These are phyloP conservation scores for Calocybe indica DNA, from an alignment of 768 basidiomycete species.

Conservation along the genomic window DNA sequence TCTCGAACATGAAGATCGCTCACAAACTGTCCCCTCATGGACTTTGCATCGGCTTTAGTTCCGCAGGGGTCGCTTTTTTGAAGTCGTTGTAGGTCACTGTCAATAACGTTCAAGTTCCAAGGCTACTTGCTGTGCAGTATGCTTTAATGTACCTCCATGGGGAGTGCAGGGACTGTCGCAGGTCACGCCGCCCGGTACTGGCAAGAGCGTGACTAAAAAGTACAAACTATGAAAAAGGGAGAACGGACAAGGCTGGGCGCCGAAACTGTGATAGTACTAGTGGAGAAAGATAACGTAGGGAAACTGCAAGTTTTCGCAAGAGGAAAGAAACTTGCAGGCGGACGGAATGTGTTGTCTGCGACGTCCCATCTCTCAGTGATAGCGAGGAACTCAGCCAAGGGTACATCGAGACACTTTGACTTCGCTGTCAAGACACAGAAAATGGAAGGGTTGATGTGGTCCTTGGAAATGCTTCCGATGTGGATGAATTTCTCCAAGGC, in stretches of 20 bases:
- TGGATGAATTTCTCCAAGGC: constrained; percentile 57
- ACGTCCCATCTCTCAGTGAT: constrained; percentile 65
- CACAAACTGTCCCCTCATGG: constrained; percentile 48
- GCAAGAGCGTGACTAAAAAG: not conserved
- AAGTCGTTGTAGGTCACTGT: constrained; percentile 58
- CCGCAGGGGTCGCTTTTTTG: constrained; percentile 47
- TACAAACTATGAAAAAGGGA: not conserved
- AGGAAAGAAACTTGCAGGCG: constrained; percentile 34
- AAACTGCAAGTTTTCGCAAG: not conserved
- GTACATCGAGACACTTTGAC: constrained; percentile 50
- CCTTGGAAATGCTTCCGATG: constrained; percentile 61
- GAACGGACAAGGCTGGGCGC: constrained; percentile 47
- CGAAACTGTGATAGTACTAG: constrained; percentile 60
- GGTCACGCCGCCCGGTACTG: constrained; percentile 38
- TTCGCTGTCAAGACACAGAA: constrained; percentile 65
- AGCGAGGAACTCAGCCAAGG: constrained; percentile 59
- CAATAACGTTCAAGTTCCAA: not conserved
- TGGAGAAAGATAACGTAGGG: not conserved
- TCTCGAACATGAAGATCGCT: constrained; percentile 47
- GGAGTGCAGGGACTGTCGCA: constrained; percentile 61
- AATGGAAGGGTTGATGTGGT: constrained; percentile 66
- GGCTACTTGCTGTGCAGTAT: not conserved
- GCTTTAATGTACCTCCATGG: constrained; percentile 42
- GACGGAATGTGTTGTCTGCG: constrained; percentile 49
- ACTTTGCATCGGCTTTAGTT: constrained; percentile 45